Evolutionary conservation across 768 basidiomycete genomes (phyloP).

Genomic region (Piloderma croceum): DNA sequence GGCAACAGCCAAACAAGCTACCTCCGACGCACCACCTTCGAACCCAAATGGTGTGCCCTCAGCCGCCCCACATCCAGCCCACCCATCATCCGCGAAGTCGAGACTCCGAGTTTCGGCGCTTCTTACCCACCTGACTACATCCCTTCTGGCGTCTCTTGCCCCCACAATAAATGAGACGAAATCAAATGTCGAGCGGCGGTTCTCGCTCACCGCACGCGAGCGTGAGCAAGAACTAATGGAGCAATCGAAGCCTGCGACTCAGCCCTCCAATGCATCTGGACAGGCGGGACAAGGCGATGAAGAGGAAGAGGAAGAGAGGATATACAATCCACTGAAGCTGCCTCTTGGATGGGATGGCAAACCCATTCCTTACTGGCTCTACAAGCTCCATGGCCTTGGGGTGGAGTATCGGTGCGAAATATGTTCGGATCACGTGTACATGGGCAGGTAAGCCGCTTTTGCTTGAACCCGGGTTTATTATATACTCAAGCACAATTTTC

Average conservation of each 20-base stretch:
- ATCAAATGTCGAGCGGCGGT: constrained; percentile 92
- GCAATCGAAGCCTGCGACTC: constrained; percentile 45
- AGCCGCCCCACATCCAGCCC: constrained; percentile 30
- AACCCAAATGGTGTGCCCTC: constrained; percentile 28
- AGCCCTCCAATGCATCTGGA: constrained; percentile 40
- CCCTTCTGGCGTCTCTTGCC: constrained; percentile 59
- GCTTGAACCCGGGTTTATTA: background rate
- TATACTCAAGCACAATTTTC: constrained; percentile 13
- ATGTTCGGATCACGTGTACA: constrained; percentile 93
- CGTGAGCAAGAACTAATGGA: constrained; percentile 91
- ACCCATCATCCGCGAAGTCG: constrained; percentile 27
- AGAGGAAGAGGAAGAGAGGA: constrained; percentile 92
- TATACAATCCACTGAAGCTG: constrained; percentile 96
- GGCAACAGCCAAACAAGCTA: constrained; percentile 70
- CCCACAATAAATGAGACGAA: constrained; percentile 81
- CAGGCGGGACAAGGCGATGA: constrained; percentile 57
- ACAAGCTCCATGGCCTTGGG: constrained; percentile 96
- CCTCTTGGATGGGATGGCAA: constrained; percentile 98
- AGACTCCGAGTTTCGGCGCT: constrained; percentile 64
- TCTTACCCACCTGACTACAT: constrained; percentile 62
- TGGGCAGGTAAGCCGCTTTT: constrained; percentile 71
- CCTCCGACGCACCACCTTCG: constrained; percentile 31
- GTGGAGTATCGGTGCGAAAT: constrained; percentile 98
- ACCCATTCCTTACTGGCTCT: constrained; percentile 98
- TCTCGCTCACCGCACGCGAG: constrained; percentile 95